phyloP scores from a whole-genome alignment of 2,329 filamentous ascomycete species.

The Stagonosporopsis vannaccii region DNA sequence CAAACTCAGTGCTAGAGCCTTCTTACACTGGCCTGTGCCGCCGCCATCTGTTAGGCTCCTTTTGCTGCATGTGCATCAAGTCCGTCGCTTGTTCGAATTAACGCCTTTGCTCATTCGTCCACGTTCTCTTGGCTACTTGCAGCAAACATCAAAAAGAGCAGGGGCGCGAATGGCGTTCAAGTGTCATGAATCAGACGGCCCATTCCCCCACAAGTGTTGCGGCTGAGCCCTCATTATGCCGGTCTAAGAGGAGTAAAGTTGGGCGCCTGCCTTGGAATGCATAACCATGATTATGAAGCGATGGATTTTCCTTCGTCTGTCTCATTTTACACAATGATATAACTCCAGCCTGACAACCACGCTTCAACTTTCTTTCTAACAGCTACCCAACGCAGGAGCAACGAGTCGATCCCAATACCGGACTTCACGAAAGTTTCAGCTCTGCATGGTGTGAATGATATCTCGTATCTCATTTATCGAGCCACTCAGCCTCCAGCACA shows the following conservation, averaged over 20 bases:
- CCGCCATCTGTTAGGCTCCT: slow-evolving; percentile 28
- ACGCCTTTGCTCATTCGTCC: slow-evolving; percentile 24
- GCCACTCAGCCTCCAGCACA: slow-evolving; percentile 16
- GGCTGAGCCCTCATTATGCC: slow-evolving; percentile 36
- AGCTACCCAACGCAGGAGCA: slow-evolving; percentile 17
- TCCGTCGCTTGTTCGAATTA: slow-evolving; percentile 17
- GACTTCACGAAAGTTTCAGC: slow-evolving; percentile 25
- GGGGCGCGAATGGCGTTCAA: slow-evolving; percentile 25
- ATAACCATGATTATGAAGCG: slow-evolving; percentile 24
- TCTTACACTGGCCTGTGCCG: slow-evolving; percentile 32
- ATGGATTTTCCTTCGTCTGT: slow-evolving; percentile 26
- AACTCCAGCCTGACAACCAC: slow-evolving; percentile 32
- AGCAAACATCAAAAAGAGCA: slow-evolving; percentile 11
- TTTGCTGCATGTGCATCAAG: slow-evolving; percentile 17
- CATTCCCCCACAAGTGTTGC: slow-evolving; percentile 35
- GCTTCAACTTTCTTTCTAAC: slow-evolving; percentile 14
- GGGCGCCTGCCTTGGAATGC: slow-evolving; percentile 33
- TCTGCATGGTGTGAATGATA: slow-evolving; percentile 24
- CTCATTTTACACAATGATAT: slow-evolving; percentile 36
- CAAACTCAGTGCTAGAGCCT: slow-evolving; percentile 15
- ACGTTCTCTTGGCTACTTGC: slow-evolving; percentile 15
- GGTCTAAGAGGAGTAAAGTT: slow-evolving; percentile 30
- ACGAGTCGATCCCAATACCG: slow-evolving; percentile 16
- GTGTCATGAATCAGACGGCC: slow-evolving; percentile 20
- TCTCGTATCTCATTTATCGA: slow-evolving; percentile 19